Evolutionary conservation across 306 rosid species (phyloP).

Genomic region (Acacia acuminata): DNA sequence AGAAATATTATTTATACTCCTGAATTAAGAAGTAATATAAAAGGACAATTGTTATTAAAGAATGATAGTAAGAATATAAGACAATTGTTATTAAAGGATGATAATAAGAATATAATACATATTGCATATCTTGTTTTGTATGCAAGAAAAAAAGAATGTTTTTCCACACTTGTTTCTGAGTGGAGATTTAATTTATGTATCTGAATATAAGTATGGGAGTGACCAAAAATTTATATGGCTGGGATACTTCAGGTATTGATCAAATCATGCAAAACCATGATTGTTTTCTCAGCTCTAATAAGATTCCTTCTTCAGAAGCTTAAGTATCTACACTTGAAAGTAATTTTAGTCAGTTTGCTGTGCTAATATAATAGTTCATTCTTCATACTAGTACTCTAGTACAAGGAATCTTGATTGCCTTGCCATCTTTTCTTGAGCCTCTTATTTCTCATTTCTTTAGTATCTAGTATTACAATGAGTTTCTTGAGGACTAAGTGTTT

Average conservation of each 20-base stretch:
- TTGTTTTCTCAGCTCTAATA: not conserved
- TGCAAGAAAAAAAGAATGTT: not conserved
- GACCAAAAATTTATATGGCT: not conserved
- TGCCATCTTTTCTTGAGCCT: not conserved
- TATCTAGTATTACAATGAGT: not conserved
- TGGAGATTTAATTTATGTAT: conserved; percentile 16
- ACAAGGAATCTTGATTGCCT: not conserved
- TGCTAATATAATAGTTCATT: not conserved
- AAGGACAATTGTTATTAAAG: not conserved
- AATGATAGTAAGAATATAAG: not conserved
- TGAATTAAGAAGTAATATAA: not conserved
- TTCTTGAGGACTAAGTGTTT: not conserved
- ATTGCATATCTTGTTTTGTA: not conserved
- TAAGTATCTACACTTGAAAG: not conserved
- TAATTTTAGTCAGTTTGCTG: not conserved
- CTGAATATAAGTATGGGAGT: not conserved
- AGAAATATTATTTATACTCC: not conserved
- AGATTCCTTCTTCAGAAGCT: conserved; percentile 4
- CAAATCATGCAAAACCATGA: conserved; percentile 13
- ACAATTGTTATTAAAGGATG: not conserved
- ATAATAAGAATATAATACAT: not conserved
- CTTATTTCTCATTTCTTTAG: conserved; percentile 1
- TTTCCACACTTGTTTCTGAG: not conserved
- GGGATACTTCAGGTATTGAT: not conserved
- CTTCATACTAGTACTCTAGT: not conserved